Base-by-base conservation (phyloP, 106 monocot genomes). In the Phalaenopsis aphrodite region DNA sequence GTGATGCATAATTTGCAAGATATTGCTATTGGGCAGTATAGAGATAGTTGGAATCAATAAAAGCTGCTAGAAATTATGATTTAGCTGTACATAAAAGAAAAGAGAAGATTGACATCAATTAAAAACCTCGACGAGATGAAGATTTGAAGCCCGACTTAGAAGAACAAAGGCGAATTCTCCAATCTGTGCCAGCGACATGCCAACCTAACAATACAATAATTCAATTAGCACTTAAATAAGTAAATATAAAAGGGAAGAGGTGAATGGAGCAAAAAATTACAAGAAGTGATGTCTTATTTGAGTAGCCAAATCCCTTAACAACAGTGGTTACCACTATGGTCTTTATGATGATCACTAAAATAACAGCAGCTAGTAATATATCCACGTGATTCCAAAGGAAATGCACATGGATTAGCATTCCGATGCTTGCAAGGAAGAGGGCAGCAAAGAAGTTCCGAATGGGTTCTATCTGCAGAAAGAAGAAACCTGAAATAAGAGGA, bases 331-430 rank as follows among this genome's bases (percentile, higher is more conserved):
- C 75, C 30, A 96, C 86, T 58, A 91, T 2, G 48, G 96, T 96
- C 83, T 96, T 96, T 71, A 91, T 73, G 78, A 90, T 85, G 15
- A 96, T 86, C 52, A 96, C 96, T 85, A 96, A 78, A 83, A 96
- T 91, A 41, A 96, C 96, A 72, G 96, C 77, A 65, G 91, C 96
- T 11, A 96, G 84, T 52, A 96, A 88, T 81, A 93, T 91, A 82
- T 96, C 96, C 43, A 93, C 96, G 81, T 96, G 96, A 72, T 90
- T 96, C 96, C 96, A 96, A n/a, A 96, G 91, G 83, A 96, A 96
- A 82, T 91, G 96, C 1, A 85, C 93, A 87, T 96, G 90, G 82
- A 96, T 96, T 43, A 96, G 82, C 96, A 96, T 96, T 37, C 96
- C 96, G 73, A 96, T 93, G 84, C 96, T 93, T 37, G 96, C 93